Conservation (phyloP, 2,329 filamentous ascomycete species). For the Thielaviopsis musarum region DNA sequence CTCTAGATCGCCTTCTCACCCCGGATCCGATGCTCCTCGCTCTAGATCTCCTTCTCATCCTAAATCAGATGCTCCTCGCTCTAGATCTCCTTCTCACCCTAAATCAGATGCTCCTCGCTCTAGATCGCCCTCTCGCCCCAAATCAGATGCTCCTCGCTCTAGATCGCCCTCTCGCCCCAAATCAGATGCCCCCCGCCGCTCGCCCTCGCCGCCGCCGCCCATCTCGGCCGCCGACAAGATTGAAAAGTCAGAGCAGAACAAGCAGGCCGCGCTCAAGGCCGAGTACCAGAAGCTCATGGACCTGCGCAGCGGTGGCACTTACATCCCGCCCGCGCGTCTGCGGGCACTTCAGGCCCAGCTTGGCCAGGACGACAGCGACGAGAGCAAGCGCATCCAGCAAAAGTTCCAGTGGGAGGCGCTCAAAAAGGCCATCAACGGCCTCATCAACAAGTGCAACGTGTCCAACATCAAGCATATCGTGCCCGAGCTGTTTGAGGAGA, state of each 20-base stretch:
- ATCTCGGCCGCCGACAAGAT: slow-evolving; percentile 16
- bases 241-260: slow-evolving; percentile 55
- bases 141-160: no score
- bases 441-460: slow-evolving; percentile 98
- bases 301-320: slow-evolving; percentile 88
- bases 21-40: background rate
- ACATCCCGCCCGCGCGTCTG: slow-evolving; percentile 83
- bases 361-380: slow-evolving; percentile 87
- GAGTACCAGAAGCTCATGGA: slow-evolving; percentile 86
- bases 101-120: slow-evolving; percentile 9
- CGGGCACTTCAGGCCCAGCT: slow-evolving; percentile 90
- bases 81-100: no score
- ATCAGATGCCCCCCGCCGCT: slow-evolving; percentile 30
- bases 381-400: slow-evolving; percentile 87
- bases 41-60: background rate
- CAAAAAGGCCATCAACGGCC: slow-evolving; percentile 95
- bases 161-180: slow-evolving; percentile 11
- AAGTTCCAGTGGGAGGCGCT: slow-evolving; percentile 63
- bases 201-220: background rate
- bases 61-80: no score
- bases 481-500: slow-evolving; percentile 88
- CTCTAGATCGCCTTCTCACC: slow-evolving; percentile 13
- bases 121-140: background rate
- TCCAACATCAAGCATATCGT: slow-evolving; percentile 97
- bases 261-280: slow-evolving; percentile 74